These are phyloP conservation scores for Ceratobasidium sp. DNA, from an alignment of 1,284 basidiomycete species.

Conservation along the genomic window DNA sequence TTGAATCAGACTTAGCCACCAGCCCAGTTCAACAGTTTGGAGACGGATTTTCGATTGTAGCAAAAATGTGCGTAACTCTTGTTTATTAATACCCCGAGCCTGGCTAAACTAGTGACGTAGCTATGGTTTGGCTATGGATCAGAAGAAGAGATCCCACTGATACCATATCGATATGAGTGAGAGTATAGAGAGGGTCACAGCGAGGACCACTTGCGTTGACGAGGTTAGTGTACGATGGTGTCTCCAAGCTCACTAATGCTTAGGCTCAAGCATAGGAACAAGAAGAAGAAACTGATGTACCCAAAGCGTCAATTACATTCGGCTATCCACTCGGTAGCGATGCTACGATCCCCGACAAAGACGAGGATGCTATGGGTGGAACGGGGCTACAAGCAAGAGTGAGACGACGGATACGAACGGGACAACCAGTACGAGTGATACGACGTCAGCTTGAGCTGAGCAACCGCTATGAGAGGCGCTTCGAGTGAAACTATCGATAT, in stretches of 20 bases:
- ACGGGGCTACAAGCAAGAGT: conserved; percentile 12
- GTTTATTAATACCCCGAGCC: conserved; percentile 25
- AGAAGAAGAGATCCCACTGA: conserved; percentile 81
- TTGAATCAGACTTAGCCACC: conserved; percentile 63
- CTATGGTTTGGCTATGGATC: conserved; percentile 87
- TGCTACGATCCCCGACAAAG: conserved; percentile 57
- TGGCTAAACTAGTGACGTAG: conserved; percentile 59
- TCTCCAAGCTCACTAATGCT: background rate
- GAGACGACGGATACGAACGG: conserved; percentile 10
- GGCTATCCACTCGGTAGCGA: conserved; percentile 71
- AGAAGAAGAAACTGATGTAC: conserved; percentile 71
- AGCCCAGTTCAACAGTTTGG: conserved; percentile 85
- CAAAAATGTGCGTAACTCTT: conserved; percentile 79
- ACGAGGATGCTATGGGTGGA: conserved; percentile 59
- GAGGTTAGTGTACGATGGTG: conserved; percentile 65
- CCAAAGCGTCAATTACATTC: conserved; percentile 70
- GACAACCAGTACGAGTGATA: background rate
- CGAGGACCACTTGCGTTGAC: conserved; percentile 80
- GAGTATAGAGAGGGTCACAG: conserved; percentile 77
- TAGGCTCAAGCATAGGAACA: conserved; percentile 63
- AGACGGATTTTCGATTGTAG: conserved; percentile 84
- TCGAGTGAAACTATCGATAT: conserved; percentile 8
- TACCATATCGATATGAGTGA: conserved; percentile 83
- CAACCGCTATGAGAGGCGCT: conserved; percentile 13
- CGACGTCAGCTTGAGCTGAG: conserved; percentile 40